A percentile compares a stretch with the other conserved stretches of the same genome.
These are phyloP conservation scores for Penicillium sp. DNA, from an alignment of 2,329 filamentous ascomycete species.

Conservation along the genomic window DNA sequence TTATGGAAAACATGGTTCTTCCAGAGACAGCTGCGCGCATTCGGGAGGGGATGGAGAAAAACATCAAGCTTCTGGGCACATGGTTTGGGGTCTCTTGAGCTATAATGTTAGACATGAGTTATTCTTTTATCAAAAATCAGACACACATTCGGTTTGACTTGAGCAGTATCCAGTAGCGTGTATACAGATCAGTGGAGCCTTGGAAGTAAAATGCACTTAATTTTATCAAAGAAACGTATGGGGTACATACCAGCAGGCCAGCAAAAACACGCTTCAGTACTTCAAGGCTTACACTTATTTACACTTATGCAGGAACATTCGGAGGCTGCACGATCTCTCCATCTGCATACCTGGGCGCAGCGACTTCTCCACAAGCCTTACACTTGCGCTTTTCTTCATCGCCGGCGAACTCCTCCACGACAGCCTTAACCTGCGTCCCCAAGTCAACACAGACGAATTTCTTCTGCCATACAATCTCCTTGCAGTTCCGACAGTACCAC, in stretches of 20 bases:
- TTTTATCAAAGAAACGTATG: no score
- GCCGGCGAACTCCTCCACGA: slow-evolving; percentile 77
- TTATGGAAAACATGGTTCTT: neutral
- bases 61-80: neutral
- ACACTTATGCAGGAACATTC: slow-evolving; percentile 35
- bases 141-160: no score
- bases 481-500: slow-evolving; percentile 83
- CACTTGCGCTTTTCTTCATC: slow-evolving; percentile 74
- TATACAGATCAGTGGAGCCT: no score
- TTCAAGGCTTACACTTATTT: neutral
- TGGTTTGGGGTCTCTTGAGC: neutral
- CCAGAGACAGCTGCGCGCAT: neutral
- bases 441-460: slow-evolving; percentile 86
- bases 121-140: no score
- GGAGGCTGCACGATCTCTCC: slow-evolving; percentile 48
- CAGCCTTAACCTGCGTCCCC: slow-evolving; percentile 91
- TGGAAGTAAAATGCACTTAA: no score
- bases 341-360: slow-evolving; percentile 53
- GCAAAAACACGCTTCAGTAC: no score
- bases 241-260: no score
- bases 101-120: no score
- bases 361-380: slow-evolving; percentile 72
- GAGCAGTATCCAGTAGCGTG: no score
- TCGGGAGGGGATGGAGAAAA: neutral
- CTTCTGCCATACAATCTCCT: slow-evolving; percentile 77